A percentile compares a stretch with the other conserved stretches of the same genome.
phyloP scores from a whole-genome alignment of 192 early-diverging fungal species.

The Gorgonomyces haynaldii region DNA sequence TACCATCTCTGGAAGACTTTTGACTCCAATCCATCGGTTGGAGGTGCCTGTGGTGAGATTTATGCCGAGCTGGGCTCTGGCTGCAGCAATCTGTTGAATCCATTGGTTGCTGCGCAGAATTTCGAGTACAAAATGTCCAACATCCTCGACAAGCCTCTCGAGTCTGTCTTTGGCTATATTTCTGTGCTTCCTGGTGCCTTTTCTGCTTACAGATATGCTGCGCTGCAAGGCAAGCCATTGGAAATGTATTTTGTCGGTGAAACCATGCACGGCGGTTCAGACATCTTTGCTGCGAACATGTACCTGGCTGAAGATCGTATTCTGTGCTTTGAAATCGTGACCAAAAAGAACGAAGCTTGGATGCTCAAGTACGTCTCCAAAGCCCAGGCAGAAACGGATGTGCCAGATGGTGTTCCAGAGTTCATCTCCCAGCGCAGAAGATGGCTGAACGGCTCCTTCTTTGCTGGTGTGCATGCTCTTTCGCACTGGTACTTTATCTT shows the following conservation, averaged over 20 bases:
- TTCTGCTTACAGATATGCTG: constrained; percentile 64
- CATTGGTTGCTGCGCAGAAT: constrained; percentile 67
- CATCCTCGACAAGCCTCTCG: constrained; percentile 70
- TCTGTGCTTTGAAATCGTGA: constrained; percentile 66
- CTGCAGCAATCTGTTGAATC: constrained; percentile 51
- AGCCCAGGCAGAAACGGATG: constrained; percentile 65
- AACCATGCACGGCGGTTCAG: constrained; percentile 34
- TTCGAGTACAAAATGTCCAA: constrained; percentile 87
- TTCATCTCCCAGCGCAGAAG: constrained; percentile 69
- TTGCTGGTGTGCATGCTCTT: constrained; percentile 65
- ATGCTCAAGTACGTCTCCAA: constrained; percentile 56
- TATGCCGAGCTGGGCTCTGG: constrained; percentile 44
- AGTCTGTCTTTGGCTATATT: constrained; percentile 90
- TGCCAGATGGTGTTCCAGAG: constrained; percentile 57
- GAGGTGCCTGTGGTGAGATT: constrained; percentile 68
- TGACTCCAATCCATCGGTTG: constrained; percentile 52
- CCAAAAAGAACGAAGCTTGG: constrained; percentile 58
- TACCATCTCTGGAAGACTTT: constrained; percentile 65
- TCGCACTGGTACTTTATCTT: constrained; percentile 53
- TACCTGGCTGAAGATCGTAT: constrained; percentile 68
- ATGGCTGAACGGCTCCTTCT: constrained; percentile 77
- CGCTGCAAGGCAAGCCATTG: constrained; percentile 57
- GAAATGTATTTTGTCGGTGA: constrained; percentile 70
- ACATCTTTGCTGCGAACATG: constrained; percentile 56
- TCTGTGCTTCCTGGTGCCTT: constrained; percentile 85